Conservation (phyloP, 495 filamentous ascomycete genomes). For the Rostrohypoxylon terebratum region DNA sequence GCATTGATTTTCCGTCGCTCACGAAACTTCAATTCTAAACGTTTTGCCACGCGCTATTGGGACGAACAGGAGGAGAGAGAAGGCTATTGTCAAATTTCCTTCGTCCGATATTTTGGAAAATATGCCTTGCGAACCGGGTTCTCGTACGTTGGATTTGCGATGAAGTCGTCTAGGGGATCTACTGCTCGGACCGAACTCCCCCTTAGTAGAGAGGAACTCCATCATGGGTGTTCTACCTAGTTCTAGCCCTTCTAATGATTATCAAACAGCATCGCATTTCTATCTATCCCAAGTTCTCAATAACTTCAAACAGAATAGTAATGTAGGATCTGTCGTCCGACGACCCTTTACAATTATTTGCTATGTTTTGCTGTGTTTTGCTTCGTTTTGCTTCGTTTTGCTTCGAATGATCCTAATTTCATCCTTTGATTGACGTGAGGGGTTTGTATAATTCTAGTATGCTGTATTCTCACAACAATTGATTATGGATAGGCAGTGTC, state of each 20-base stretch:
- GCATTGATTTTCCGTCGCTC: slow-evolving; percentile 35
- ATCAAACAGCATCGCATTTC: slow-evolving; percentile 5
- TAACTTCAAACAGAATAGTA: background rate
- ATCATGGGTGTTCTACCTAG: background rate
- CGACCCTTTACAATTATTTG: background rate
- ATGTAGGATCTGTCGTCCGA: slow-evolving; percentile 1
- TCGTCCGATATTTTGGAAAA: slow-evolving; percentile 21
- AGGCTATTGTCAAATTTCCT: background rate
- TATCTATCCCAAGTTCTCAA: background rate
- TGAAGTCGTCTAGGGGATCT: slow-evolving; percentile 19
- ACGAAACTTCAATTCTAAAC: slow-evolving; percentile 28
- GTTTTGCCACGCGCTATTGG: slow-evolving; percentile 17
- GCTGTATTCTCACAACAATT: background rate
- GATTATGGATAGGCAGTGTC: background rate
- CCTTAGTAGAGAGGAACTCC: background rate
- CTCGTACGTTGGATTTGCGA: slow-evolving; percentile 1
- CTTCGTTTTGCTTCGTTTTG: no score
- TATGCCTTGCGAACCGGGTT: background rate
- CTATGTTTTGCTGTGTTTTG: no score
- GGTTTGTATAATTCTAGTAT: background rate
- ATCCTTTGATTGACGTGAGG: background rate
- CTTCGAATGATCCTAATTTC: slow-evolving; percentile 2
- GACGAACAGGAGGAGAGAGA: slow-evolving; percentile 4
- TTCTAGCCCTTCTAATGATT: background rate
- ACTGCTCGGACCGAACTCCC: slow-evolving; percentile 12